A percentile compares a stretch with the other conserved stretches of the same genome.
Conservation (phyloP, 495 filamentous ascomycete species). For the Gamarada debralockiae region DNA sequence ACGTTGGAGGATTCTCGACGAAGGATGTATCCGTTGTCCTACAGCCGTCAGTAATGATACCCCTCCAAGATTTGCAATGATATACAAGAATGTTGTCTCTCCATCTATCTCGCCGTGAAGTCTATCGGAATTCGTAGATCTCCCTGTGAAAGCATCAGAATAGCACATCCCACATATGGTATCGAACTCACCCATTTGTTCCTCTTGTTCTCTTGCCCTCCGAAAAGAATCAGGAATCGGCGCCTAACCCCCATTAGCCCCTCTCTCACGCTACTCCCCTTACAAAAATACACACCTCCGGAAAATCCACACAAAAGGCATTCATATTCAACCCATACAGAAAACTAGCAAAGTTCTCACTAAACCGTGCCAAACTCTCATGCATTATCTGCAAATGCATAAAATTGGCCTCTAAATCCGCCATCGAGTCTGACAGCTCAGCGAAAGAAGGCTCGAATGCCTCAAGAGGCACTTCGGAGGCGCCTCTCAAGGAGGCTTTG, state of each 20-base stretch:
- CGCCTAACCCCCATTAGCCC: slow-evolving; percentile 19
- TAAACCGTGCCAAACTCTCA: slow-evolving; percentile 89
- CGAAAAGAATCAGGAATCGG: slow-evolving; percentile 27
- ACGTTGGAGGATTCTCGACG: slow-evolving; percentile 77
- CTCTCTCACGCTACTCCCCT: neutral
- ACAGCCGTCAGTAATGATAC: slow-evolving; percentile 25
- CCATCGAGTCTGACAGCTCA: slow-evolving; percentile 90
- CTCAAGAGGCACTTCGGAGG: slow-evolving; percentile 72
- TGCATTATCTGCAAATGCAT: slow-evolving; percentile 97
- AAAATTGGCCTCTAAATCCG: slow-evolving; percentile 94
- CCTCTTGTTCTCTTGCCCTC: slow-evolving; percentile 21
- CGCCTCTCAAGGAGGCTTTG: slow-evolving; percentile 46
- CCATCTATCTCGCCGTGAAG: slow-evolving; percentile 39
- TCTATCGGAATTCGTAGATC: slow-evolving; percentile 24
- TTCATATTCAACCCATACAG: slow-evolving; percentile 98
- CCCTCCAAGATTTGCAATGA: slow-evolving; percentile 3
- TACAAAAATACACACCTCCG: slow-evolving; percentile 58
- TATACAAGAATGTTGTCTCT: slow-evolving; percentile 89
- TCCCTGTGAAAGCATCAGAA: slow-evolving; percentile 6
- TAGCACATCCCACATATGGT: slow-evolving; percentile 1
- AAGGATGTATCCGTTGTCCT: slow-evolving; percentile 96
- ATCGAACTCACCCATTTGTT: slow-evolving; percentile 13
- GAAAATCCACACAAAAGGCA: slow-evolving; percentile 97
- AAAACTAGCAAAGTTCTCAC: slow-evolving; percentile 93
- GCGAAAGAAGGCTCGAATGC: slow-evolving; percentile 84